phyloP scores from a whole-genome alignment of 2,329 filamentous ascomycete species.

The Coniosporium tulheliwenetii region DNA sequence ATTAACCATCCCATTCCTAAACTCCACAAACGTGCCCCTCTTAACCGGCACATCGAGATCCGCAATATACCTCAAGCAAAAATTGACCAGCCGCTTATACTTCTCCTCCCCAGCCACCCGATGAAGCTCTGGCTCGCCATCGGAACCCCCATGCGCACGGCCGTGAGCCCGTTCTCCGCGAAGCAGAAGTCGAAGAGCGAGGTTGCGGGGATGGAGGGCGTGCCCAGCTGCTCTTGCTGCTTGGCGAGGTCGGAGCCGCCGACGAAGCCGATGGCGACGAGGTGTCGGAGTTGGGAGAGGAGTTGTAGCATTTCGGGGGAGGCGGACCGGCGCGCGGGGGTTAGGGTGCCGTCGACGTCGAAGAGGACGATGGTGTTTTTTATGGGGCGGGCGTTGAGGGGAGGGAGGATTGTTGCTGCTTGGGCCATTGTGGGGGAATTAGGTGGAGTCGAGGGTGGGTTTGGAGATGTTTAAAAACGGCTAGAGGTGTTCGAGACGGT shows the following conservation, averaged over 20 bases:
- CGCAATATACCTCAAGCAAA: slow-evolving; percentile 67
- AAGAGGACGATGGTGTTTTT: slow-evolving; percentile 92
- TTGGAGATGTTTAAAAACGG: not conserved
- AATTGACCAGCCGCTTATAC: slow-evolving; percentile 67
- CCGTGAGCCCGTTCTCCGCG: slow-evolving; percentile 88
- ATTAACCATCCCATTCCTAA: slow-evolving; percentile 86
- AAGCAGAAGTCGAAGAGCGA: slow-evolving; percentile 96
- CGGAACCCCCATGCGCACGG: slow-evolving; percentile 64
- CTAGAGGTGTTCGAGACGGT: not conserved
- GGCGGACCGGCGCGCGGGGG: slow-evolving; percentile 58
- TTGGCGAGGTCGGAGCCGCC: slow-evolving; percentile 85
- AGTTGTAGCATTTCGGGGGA: slow-evolving; percentile 70
- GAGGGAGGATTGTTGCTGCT: slow-evolving; percentile 42
- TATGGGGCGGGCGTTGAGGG: slow-evolving; percentile 68
- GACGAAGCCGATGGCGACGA: slow-evolving; percentile 80
- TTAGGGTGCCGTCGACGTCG: slow-evolving; percentile 89
- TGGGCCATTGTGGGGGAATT: slow-evolving; percentile 17
- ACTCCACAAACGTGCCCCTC: slow-evolving; percentile 74
- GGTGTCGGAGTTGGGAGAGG: slow-evolving; percentile 66
- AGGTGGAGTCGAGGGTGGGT: not conserved
- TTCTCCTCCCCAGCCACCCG: slow-evolving; percentile 73
- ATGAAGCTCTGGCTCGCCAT: slow-evolving; percentile 79
- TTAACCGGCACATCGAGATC: slow-evolving; percentile 74
- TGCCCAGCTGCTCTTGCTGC: slow-evolving; percentile 90
- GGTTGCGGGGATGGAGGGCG: slow-evolving; percentile 51